phyloP scores from a whole-genome alignment of 345 rosid genomes.

The Gossypium turneri region DNA sequence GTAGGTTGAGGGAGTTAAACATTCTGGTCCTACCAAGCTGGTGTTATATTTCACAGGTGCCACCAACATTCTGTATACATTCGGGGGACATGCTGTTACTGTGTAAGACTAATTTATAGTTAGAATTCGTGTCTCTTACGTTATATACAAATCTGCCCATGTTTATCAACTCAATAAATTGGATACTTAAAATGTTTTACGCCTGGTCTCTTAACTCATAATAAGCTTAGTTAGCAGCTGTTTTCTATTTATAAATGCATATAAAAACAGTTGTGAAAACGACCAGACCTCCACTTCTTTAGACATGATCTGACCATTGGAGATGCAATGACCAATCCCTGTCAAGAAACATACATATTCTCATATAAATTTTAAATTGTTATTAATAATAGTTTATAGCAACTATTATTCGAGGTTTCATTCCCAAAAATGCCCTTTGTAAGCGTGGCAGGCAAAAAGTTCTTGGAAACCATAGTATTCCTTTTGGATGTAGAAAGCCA shows the following conservation, averaged over 20 bases:
- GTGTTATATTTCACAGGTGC: constrained; percentile 97
- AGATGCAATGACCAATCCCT: constrained; percentile 26
- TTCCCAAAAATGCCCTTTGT: constrained; percentile 24
- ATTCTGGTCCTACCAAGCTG: constrained; percentile 85
- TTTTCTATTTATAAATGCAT: neutral
- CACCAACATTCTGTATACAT: constrained; percentile 99
- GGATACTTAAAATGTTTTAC: neutral
- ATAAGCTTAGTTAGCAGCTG: neutral
- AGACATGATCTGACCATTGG: constrained; percentile 36
- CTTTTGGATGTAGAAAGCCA: constrained; percentile 36
- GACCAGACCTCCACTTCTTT: constrained; percentile 30
- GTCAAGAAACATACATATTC: neutral
- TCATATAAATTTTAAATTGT: neutral
- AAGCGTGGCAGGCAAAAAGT: constrained; percentile 38
- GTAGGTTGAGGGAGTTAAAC: constrained; percentile 85
- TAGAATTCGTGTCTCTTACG: constrained; percentile 30
- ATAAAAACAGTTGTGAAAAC: constrained; percentile 21
- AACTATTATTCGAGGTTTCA: neutral
- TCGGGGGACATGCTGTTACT: constrained; percentile 98
- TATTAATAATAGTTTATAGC: neutral
- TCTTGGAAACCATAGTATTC: constrained; percentile 16
- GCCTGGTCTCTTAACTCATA: neutral
- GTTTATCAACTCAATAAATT: neutral
- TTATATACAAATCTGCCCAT: constrained; percentile 24
- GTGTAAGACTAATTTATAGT: constrained; percentile 55